Evolutionary conservation across 2,329 filamentous ascomycete species (phyloP), one percentile per base, ranked within the genome.

Genomic region (Albifimbria verrucaria): DNA sequence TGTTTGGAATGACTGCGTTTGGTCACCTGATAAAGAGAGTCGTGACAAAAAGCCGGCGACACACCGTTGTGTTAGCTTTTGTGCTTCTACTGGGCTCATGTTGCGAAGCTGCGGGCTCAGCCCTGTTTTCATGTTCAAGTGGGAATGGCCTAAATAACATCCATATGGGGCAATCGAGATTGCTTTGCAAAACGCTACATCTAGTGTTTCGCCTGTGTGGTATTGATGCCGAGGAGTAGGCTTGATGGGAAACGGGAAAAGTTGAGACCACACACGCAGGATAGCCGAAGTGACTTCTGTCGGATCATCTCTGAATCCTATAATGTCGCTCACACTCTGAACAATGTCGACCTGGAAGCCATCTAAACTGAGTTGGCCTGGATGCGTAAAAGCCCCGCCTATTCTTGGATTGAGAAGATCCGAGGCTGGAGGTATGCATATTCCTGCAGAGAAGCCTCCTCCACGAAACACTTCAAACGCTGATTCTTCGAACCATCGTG

Each of bases 401-500:
- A 54, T n/a, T 7, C 50, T 50, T 9, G 48, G 36, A 5, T 57
- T 52, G 18, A 53, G 48, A 4, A 57, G 20, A 21, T 53, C 50
- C 47, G 55, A 20, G 48, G 51, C 9, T 52, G 55, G 11, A 52
- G 52, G 18, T 50, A 11, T 51, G 9, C 52, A 55, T 17, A 57
- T 51, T 7, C 56, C 56, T 21, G 56, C 52, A 20, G 18, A 20
- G 32, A 57, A 42, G 43, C 45, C 55, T 12, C 48, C 55, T 4
- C 48, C 55, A 22, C 42, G 51, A 20, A 57, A 52, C 6, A 52
- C 50, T 15, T 48, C 43, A 4, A 24, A 57, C 2, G 48, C 49
- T 12, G 46, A 47, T n/a, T 9, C 21, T n/a, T 57, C 52, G 23
- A 57, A 55, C 55, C 56, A 57, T 25, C 57, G 57, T 18, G 56